Conservation (phyloP, 352 stramenopile genomes). For the Albugo laibachii region DNA sequence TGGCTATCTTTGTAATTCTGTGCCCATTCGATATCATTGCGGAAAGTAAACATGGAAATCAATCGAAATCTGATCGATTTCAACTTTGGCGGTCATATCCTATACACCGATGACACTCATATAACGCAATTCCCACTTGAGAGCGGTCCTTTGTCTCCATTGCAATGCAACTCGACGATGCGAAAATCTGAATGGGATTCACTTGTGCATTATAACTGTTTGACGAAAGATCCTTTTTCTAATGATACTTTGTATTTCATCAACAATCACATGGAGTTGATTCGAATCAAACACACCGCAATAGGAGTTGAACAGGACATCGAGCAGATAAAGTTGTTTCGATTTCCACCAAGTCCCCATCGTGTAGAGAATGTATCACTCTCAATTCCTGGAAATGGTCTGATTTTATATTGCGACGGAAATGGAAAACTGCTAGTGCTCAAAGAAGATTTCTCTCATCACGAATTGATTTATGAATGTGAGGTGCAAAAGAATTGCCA, state of each 20-base stretch:
- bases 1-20: no score
- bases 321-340: neutral
- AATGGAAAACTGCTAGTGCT: constrained; percentile 30
- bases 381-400: constrained; percentile 28
- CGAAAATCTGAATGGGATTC: constrained; percentile 60
- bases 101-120: constrained; percentile 16
- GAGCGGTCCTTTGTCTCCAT: constrained; percentile 15
- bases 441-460: constrained; percentile 15
- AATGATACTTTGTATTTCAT: constrained; percentile 17
- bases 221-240: constrained; percentile 34
- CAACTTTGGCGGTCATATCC: constrained; percentile 59
- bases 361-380: constrained; percentile 42
- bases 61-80: constrained; percentile 44
- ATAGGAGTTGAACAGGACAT: no score
- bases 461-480: constrained; percentile 29
- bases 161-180: constrained; percentile 22
- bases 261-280: constrained; percentile 29
- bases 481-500: constrained; percentile 12
- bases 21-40: constrained; percentile 2
- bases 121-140: constrained; percentile 14
- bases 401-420: constrained; percentile 48
- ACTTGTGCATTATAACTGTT: constrained; percentile 40
- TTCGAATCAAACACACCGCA: constrained; percentile 17
- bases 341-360: constrained; percentile 14
- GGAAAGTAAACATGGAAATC: constrained; percentile 28